A percentile compares a stretch with the other conserved stretches of the same genome.
Conservation (phyloP, 257 asterid genomes). For the Ophiorrhiza pumila region DNA sequence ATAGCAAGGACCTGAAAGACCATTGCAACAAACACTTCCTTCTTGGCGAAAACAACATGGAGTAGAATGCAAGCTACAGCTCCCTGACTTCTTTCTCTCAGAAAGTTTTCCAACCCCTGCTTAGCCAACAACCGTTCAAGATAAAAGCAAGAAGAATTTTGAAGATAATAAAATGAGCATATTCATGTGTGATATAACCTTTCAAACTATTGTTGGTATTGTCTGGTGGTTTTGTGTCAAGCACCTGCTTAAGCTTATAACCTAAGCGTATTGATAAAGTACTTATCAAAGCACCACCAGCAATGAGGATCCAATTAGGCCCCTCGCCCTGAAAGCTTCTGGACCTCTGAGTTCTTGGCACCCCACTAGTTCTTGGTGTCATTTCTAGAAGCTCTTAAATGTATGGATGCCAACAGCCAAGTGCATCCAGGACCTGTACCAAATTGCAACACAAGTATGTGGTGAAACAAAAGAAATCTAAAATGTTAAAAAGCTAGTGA, state of each 20-base stretch:
- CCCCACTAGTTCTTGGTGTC: slow-evolving; percentile 52
- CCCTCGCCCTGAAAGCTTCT: slow-evolving; percentile 53
- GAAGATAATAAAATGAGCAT: background rate
- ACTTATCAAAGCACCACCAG: slow-evolving; percentile 77
- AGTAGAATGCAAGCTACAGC: slow-evolving; percentile 50
- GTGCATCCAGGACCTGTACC: slow-evolving; percentile 28
- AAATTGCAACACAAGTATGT: background rate
- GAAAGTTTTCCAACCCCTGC: slow-evolving; percentile 53
- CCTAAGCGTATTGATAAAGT: slow-evolving; percentile 75
- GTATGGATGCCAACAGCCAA: slow-evolving; percentile 16
- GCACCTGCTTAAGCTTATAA: slow-evolving; percentile 72
- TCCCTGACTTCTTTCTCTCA: slow-evolving; percentile 43
- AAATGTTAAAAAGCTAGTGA: background rate
- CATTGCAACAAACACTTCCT: slow-evolving; percentile 50
- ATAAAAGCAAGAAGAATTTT: slow-evolving; percentile 22
- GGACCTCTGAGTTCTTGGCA: slow-evolving; percentile 39
- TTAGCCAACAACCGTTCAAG: slow-evolving; percentile 26
- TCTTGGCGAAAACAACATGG: slow-evolving; percentile 45
- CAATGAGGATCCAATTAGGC: slow-evolving; percentile 78
- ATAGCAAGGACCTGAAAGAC: slow-evolving; percentile 40
- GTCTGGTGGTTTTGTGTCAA: slow-evolving; percentile 52
- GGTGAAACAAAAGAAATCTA: background rate
- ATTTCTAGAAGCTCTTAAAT: slow-evolving; percentile 32
- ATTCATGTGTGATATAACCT: slow-evolving; percentile 37
- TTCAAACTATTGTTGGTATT: slow-evolving; percentile 35